Conservation (phyloP, 2,329 filamentous ascomycete species). For the Parastagonospora avenae region DNA sequence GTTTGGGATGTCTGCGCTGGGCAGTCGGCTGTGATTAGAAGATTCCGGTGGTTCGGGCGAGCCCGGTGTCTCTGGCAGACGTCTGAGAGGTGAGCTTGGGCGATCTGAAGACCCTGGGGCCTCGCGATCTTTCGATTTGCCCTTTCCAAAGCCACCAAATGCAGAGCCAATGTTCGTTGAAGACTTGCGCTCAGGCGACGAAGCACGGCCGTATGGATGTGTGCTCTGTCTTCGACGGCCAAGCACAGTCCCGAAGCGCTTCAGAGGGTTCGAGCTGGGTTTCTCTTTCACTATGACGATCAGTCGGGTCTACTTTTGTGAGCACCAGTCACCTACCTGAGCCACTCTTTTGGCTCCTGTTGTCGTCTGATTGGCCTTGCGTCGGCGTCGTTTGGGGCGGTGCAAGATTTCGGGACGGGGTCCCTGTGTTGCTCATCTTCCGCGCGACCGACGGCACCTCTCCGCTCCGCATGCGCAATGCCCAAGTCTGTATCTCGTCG, state of each 20-base stretch:
- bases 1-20: constrained; percentile 37
- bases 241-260: constrained; percentile 49
- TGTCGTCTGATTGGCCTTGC: constrained; percentile 55
- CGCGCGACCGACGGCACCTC: constrained; percentile 37
- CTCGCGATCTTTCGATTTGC: constrained; percentile 67
- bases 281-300: constrained; percentile 40
- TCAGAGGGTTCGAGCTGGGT: constrained; percentile 45
- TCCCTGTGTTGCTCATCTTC: constrained; percentile 39
- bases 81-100: constrained; percentile 40
- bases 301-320: constrained; percentile 2
- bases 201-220: constrained; percentile 46
- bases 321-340: constrained; percentile 44
- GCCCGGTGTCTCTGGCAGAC: constrained; percentile 34
- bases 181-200: constrained; percentile 59
- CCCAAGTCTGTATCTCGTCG: constrained; percentile 82
- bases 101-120: constrained; percentile 44
- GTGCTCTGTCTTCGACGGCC: constrained; percentile 45
- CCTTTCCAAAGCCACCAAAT: constrained; percentile 67
- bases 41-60: constrained; percentile 40
- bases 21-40: constrained; percentile 36
- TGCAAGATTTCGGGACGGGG: constrained; percentile 42
- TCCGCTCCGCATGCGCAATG: constrained; percentile 51
- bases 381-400: constrained; percentile 40
- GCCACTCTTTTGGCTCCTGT: constrained; percentile 60
- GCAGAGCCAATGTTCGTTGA: constrained; percentile 60